Evolutionary conservation across 2,329 filamentous ascomycete genomes (phyloP), one percentile per base, ranked within the genome.

Genomic region (Colletotrichum nymphaeae): DNA sequence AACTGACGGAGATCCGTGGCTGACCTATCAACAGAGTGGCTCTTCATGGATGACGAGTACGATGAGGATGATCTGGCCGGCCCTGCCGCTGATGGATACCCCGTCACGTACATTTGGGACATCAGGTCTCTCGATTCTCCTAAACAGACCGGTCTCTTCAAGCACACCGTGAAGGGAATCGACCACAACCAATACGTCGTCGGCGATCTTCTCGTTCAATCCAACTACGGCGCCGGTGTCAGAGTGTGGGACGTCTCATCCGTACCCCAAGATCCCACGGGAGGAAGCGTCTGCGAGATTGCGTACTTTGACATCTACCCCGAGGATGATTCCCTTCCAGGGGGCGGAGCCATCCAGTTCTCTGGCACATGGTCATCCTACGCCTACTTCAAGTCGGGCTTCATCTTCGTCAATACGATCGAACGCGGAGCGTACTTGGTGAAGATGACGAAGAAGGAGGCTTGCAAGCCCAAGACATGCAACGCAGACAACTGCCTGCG

Each of bases 91-190:
- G 81, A 86, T 37, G 82, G 84, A 0, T 85, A 81, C 76, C 84
- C 86, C 2, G 84, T 85, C 46, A 86, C 85, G 0, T 88, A 87
- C 78, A 86, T 88, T 78, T 87, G 85, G 81, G 84, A 87, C 76
- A 86, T 88, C 74, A 77, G 78, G 22, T 78, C 79, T 14, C 82
- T 88, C 28, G 82, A 83, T 35, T 76, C 76, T 0, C 86, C 86
- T 3, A 82, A 81, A 65, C 80, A 85, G 65, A 86, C 84, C 1
- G 85, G 85, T 19, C 76, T 80, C 59, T 86, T 82, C 78, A 82
- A 83, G 77, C 78, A 78, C 9, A 79, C 78, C 55, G 78, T 80
- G 49, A 77, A 78, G 32, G 80, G 81, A 2, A 83, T 86, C 74
- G 85, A 87, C 75, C 85, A 87, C 79, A 87, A 87, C 78, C 84